These are phyloP conservation scores for Canavalia ensiformis DNA, from an alignment of 306 rosid genomes.

Conservation along the genomic window DNA sequence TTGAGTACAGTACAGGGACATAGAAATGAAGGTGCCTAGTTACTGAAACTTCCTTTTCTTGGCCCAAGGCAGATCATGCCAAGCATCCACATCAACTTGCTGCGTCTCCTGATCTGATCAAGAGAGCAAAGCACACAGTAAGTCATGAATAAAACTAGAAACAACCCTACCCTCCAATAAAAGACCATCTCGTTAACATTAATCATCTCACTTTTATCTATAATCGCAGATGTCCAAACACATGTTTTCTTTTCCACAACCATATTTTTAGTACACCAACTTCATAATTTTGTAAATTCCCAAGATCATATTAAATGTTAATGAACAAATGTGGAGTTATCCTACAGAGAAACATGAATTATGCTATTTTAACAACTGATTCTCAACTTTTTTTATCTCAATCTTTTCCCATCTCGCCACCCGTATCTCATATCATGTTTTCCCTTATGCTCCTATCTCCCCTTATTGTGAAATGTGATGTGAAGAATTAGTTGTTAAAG, in stretches of 20 bases:
- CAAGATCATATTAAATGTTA: background rate
- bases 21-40: conserved; percentile 1
- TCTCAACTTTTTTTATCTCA: too few relatives aligned
- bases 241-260: conserved; percentile 17
- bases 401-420: too few relatives aligned
- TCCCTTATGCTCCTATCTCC: too few relatives aligned
- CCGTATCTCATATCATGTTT: too few relatives aligned
- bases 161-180: conserved; percentile 19
- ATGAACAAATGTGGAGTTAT: background rate
- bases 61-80: conserved; percentile 66
- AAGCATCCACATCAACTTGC: conserved; percentile 54
- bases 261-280: background rate
- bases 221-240: background rate
- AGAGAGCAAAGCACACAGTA: conserved; percentile 10
- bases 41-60: conserved; percentile 46
- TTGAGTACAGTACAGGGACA: background rate
- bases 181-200: conserved; percentile 12
- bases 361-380: too few relatives aligned
- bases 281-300: conserved; percentile 5
- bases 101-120: conserved; percentile 61
- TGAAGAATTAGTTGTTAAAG: too few relatives aligned
- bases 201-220: background rate
- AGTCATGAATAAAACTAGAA: conserved; percentile 34
- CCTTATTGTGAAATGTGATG: too few relatives aligned
- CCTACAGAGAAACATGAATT: background rate